Evolutionary conservation across 2,329 filamentous ascomycete genomes (phyloP).

Genomic region (Colletotrichum sansevieriae): DNA sequence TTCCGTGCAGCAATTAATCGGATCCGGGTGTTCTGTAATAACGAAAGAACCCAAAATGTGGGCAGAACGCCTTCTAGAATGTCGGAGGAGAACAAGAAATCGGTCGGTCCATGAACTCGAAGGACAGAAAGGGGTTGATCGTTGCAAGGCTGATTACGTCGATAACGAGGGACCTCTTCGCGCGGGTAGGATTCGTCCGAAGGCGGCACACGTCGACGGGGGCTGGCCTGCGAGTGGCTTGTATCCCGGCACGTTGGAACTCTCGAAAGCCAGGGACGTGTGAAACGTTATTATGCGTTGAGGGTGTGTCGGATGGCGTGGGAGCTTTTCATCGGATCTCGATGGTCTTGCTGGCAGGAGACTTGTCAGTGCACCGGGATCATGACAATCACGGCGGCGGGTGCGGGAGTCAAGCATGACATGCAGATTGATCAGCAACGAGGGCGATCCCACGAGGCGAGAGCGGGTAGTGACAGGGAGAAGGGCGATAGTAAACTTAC

Average conservation of each 20-base stretch:
- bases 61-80: slow-evolving; percentile 33
- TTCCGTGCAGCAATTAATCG: slow-evolving; percentile 49
- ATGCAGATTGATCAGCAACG: slow-evolving; percentile 30
- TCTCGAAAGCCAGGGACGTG: slow-evolving; percentile 35
- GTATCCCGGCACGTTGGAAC: slow-evolving; percentile 35
- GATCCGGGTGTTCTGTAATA: slow-evolving; percentile 13
- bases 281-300: slow-evolving; percentile 49
- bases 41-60: slow-evolving; percentile 11
- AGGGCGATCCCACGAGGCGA: slow-evolving; percentile 20
- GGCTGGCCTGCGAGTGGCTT: slow-evolving; percentile 17
- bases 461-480: slow-evolving; percentile 27
- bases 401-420: slow-evolving; percentile 33
- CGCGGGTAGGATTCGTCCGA: slow-evolving; percentile 37
- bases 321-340: slow-evolving; percentile 39
- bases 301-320: slow-evolving; percentile 35
- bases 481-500: slow-evolving; percentile 19
- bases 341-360: slow-evolving; percentile 25
- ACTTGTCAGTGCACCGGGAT: slow-evolving; percentile 40
- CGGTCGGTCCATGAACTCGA: slow-evolving; percentile 49
- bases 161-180: slow-evolving; percentile 25
- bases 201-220: slow-evolving; percentile 24
- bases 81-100: slow-evolving; percentile 38
- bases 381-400: slow-evolving; percentile 29
- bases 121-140: slow-evolving; percentile 17
- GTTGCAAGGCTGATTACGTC: slow-evolving; percentile 33